Base-by-base conservation (phyloP, 2,329 filamentous ascomycete genomes). In the Penicillium freii region DNA sequence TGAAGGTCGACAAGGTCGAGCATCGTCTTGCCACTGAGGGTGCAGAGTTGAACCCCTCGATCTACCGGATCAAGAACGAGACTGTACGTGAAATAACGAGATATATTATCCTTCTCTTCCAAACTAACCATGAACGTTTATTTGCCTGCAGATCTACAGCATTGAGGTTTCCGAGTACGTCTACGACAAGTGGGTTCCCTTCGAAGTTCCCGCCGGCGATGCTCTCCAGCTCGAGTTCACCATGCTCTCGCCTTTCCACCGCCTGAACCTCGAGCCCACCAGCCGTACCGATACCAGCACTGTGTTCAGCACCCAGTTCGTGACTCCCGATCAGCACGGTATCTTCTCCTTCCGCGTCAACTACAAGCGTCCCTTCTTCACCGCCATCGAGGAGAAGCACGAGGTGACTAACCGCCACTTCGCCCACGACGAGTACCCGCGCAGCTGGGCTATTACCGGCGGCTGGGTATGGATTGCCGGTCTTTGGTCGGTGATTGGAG, bases 271-370 rank as follows among this genome's bases (percentile, higher is more conserved):
- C 33, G 68, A 78, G 9, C 83, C 85, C 15, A 74, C 80, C 10
- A 75, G 77, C 33, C 81, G 80, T 27, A 88, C 86, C 1, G 75
- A 81, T 54, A 87, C 90, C 67, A 86, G 87, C 62, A 87, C 90
- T 49, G 82, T 89, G 60, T 99, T 88, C 80, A 82, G 83, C 62
- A 82, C 84, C 45, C 82, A 84, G 25, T 97, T 99, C 78, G 89
- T 82, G 62, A 84, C 93, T 4, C 94, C 94, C 5, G 94, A 99
- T 74, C 94, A 99, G 78, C 94, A 99, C 79, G 94, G 94, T 72
- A 97, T 99, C 78, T 99, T 97, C 84, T 96, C 96, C 80, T 97
- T 99, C 84, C 86, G 88, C 72, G 84, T 97, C 76, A 96, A 97
- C 82, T 97, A 97, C 83, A 96, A 96, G 82, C 87, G 94, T 7